A percentile compares a stretch with the other conserved stretches of the same genome.
These are phyloP conservation scores for Alternaria angustiovoidea DNA, from an alignment of 2,329 filamentous ascomycete genomes.

Conservation along the genomic window DNA sequence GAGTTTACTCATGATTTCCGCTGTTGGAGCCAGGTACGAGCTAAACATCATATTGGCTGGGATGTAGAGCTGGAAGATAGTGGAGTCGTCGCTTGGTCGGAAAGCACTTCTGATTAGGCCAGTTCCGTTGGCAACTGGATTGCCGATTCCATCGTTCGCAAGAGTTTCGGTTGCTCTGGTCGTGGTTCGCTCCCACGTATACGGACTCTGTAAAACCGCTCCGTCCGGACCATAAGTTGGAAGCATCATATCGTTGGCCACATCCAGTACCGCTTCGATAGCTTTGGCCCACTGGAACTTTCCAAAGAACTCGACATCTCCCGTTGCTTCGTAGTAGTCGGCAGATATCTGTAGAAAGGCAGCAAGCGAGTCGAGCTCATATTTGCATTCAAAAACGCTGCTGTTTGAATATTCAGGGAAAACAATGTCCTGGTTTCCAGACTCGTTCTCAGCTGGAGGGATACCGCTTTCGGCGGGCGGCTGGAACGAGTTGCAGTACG, in stretches of 20 bases:
- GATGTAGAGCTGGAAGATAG: slow-evolving; percentile 60
- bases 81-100: slow-evolving; percentile 60
- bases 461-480: slow-evolving; percentile 59
- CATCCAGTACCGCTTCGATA: slow-evolving; percentile 55
- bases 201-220: slow-evolving; percentile 54
- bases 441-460: slow-evolving; percentile 48
- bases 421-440: slow-evolving; percentile 53
- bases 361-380: slow-evolving; percentile 62
- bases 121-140: slow-evolving; percentile 58
- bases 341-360: slow-evolving; percentile 60
- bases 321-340: slow-evolving; percentile 60
- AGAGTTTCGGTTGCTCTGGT: slow-evolving; percentile 58
- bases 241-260: slow-evolving; percentile 57
- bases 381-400: slow-evolving; percentile 63
- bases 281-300: slow-evolving; percentile 59
- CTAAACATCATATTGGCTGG: slow-evolving; percentile 75
- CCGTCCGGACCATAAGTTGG: slow-evolving; percentile 60
- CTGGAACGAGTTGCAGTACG: slow-evolving; percentile 64
- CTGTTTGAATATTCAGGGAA: slow-evolving; percentile 53
- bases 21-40: slow-evolving; percentile 64
- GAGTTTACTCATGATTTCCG: slow-evolving; percentile 62
- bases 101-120: slow-evolving; percentile 60
- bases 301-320: slow-evolving; percentile 58
- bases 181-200: slow-evolving; percentile 56
- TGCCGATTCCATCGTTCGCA: slow-evolving; percentile 62